Evolutionary conservation across 495 filamentous ascomycete species (phyloP).

Genomic region (Halenospora varia): DNA sequence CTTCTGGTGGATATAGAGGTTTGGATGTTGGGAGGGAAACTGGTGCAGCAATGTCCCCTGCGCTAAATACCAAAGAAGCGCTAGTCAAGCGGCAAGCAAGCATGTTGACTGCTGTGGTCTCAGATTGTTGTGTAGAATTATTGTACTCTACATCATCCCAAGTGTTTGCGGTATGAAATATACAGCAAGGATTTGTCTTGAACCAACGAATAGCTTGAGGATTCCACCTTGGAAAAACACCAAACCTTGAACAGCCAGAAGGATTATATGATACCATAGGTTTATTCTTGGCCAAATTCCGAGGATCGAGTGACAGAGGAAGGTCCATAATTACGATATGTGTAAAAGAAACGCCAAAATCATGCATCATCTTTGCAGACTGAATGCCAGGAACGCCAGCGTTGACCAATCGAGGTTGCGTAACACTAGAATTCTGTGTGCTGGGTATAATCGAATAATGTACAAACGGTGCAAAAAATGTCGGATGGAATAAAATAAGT

Average conservation of each 20-base stretch:
- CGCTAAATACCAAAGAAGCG: slow-evolving; percentile 52
- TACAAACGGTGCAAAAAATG: slow-evolving; percentile 57
- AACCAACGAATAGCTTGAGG: slow-evolving; percentile 56
- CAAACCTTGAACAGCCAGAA: slow-evolving; percentile 49
- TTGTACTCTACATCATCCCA: slow-evolving; percentile 43
- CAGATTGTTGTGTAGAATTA: background rate
- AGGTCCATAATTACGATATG: slow-evolving; percentile 65
- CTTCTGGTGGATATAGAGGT: slow-evolving; percentile 33
- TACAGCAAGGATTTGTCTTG: slow-evolving; percentile 57
- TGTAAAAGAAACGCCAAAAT: slow-evolving; percentile 57
- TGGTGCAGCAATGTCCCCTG: slow-evolving; percentile 51
- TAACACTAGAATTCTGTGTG: slow-evolving; percentile 13
- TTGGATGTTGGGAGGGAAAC: slow-evolving; percentile 26
- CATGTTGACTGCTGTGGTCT: slow-evolving; percentile 46
- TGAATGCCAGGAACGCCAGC: slow-evolving; percentile 45
- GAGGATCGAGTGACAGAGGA: slow-evolving; percentile 56
- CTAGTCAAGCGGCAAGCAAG: slow-evolving; percentile 59
- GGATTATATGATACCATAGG: slow-evolving; percentile 54
- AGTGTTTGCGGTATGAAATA: slow-evolving; percentile 65
- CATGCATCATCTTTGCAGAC: slow-evolving; percentile 68
- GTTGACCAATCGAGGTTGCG: slow-evolving; percentile 35
- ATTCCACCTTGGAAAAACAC: slow-evolving; percentile 55
- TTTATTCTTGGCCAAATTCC: slow-evolving; percentile 47
- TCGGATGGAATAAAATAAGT: slow-evolving; percentile 59
- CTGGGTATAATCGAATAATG: slow-evolving; percentile 56